These are phyloP conservation scores for Paecilomyces sp. DNA, from an alignment of 2,329 filamentous ascomycete species.

Conservation along the genomic window DNA sequence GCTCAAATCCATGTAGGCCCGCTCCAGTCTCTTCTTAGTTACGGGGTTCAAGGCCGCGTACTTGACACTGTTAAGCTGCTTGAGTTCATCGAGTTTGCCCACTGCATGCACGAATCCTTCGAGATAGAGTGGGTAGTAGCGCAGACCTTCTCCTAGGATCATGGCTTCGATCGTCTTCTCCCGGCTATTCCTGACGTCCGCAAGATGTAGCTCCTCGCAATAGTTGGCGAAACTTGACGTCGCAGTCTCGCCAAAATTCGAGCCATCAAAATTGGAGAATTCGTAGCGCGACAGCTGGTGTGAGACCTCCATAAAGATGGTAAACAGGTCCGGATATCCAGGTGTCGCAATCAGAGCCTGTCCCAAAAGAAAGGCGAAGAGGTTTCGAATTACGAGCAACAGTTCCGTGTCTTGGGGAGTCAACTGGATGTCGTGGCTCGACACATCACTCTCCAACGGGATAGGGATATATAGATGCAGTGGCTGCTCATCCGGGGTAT, in stretches of 20 bases:
- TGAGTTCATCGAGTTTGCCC: constrained; percentile 70
- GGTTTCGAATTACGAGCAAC: constrained; percentile 53
- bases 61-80: constrained; percentile 61
- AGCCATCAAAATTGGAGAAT: constrained; percentile 56
- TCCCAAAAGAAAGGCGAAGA: constrained; percentile 58
- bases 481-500: constrained; percentile 35
- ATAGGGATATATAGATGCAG: constrained; percentile 55
- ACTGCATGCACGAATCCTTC: constrained; percentile 88
- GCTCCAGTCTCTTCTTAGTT: constrained; percentile 73
- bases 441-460: constrained; percentile 45
- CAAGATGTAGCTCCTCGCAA: constrained; percentile 67
- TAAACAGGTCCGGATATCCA: constrained; percentile 48
- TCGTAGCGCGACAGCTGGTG: constrained; percentile 51
- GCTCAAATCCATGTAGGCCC: constrained; percentile 71
- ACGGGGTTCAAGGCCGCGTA: constrained; percentile 62
- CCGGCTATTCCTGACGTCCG: constrained; percentile 71
- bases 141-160: constrained; percentile 82
- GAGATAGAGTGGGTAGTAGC: constrained; percentile 73
- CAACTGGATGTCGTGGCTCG: constrained; percentile 24
- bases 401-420: constrained; percentile 48
- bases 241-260: constrained; percentile 57
- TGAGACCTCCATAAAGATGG: constrained; percentile 55
- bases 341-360: constrained; percentile 55
- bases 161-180: constrained; percentile 87
- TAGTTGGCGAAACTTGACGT: constrained; percentile 50